Conservation (phyloP, 164 flowering plant genomes). For the Hamamelis virginiana region DNA sequence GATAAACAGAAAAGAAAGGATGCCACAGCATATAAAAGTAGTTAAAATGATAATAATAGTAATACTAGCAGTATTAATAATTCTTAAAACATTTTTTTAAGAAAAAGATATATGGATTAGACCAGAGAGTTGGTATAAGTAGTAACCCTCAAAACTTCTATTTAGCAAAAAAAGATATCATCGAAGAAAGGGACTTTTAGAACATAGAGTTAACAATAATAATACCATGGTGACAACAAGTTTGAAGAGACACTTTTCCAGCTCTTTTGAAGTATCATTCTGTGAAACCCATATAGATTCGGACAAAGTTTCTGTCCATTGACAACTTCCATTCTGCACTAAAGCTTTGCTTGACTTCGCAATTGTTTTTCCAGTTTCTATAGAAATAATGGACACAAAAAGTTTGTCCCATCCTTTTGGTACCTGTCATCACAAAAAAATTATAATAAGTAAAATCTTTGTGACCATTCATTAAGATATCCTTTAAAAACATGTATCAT, state of each 20-base stretch:
- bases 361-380: conserved; percentile 51
- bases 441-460: neutral
- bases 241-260: conserved; percentile 37
- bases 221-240: conserved; percentile 49
- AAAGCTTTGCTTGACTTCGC: conserved; percentile 41
- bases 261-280: conserved; percentile 39
- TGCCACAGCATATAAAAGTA: too few relatives aligned
- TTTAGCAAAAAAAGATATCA: neutral
- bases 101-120: too few relatives aligned
- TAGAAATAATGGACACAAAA: conserved; percentile 36
- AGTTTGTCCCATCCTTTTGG: conserved; percentile 69
- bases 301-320: conserved; percentile 46
- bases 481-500: neutral
- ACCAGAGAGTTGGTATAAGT: too few relatives aligned
- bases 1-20: too few relatives aligned
- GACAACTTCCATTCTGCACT: conserved; percentile 53
- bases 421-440: conserved; percentile 28
- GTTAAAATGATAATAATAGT: too few relatives aligned
- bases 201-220: neutral
- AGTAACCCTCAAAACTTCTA: too few relatives aligned
- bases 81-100: too few relatives aligned
- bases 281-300: conserved; percentile 45
- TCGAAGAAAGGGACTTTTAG: neutral
- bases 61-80: too few relatives aligned
- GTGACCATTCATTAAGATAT: neutral